Evolutionary conservation across 495 filamentous ascomycete species (phyloP).

Genomic region (Penicillium pulvis): DNA sequence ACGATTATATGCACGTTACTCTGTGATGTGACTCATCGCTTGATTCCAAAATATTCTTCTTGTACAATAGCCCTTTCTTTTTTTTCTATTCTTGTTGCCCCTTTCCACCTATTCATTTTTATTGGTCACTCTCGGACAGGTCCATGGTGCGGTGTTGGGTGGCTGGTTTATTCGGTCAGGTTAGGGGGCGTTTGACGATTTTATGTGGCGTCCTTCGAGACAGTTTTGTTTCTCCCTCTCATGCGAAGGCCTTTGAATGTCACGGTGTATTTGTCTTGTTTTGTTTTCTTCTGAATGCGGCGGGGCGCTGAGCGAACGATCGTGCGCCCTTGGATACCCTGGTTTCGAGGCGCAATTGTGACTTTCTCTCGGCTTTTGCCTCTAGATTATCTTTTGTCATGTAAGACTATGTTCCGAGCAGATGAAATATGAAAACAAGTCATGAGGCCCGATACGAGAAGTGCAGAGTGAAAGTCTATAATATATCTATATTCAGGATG

Average conservation of each 20-base stretch:
- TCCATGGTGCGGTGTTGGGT: constrained; percentile 48
- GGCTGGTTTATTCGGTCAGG: constrained; percentile 41
- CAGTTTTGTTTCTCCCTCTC: constrained; percentile 21
- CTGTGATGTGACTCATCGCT: constrained; percentile 37
- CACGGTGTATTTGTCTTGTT: constrained; percentile 22
- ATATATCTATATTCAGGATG: background rate
- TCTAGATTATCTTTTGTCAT: constrained; percentile 29
- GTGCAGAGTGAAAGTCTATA: background rate
- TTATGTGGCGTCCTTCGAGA: constrained; percentile 16
- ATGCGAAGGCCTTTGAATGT: constrained; percentile 23
- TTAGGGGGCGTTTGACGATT: constrained; percentile 43
- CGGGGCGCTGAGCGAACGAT: constrained; percentile 17
- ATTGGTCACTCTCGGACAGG: constrained; percentile 37
- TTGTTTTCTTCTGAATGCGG: constrained; percentile 18
- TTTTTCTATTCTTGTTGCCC: constrained; percentile 15
- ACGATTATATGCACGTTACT: constrained; percentile 75
- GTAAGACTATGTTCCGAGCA: constrained; percentile 38
- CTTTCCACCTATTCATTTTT: constrained; percentile 18
- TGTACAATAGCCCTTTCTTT: constrained; percentile 41
- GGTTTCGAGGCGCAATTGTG: constrained; percentile 20
- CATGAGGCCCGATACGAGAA: background rate
- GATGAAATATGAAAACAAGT: constrained; percentile 12
- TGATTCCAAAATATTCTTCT: constrained; percentile 21
- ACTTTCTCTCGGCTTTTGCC: constrained; percentile 15
- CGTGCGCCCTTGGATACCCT: constrained; percentile 38